phyloP scores from a whole-genome alignment of 495 filamentous ascomycete species.

The Letharia columbiana region DNA sequence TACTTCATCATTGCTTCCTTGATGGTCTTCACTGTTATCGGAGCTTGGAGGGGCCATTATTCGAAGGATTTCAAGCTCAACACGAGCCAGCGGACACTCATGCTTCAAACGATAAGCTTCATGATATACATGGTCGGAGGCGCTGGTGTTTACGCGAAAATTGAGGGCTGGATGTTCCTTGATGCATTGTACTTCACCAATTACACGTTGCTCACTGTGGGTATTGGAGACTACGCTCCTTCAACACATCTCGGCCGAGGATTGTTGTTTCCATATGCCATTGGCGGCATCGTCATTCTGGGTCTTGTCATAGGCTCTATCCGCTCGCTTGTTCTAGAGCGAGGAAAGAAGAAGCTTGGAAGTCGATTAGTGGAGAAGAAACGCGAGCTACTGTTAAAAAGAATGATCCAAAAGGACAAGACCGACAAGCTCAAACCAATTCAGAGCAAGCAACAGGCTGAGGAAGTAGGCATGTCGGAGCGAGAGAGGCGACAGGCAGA shows the following conservation, averaged over 20 bases:
- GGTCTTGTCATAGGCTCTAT: slow-evolving; percentile 83
- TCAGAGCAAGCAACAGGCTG: slow-evolving; percentile 25
- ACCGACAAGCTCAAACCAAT: slow-evolving; percentile 45
- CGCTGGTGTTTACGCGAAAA: slow-evolving; percentile 56
- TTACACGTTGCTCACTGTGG: slow-evolving; percentile 77
- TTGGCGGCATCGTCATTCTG: slow-evolving; percentile 71
- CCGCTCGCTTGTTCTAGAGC: slow-evolving; percentile 67
- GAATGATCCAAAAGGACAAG: slow-evolving; percentile 40
- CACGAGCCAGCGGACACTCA: slow-evolving; percentile 67
- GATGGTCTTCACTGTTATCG: slow-evolving; percentile 60
- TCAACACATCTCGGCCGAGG: slow-evolving; percentile 53
- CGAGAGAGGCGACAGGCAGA: slow-evolving; percentile 57
- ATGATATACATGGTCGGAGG: slow-evolving; percentile 67
- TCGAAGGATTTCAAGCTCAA: slow-evolving; percentile 63
- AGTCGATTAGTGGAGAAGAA: slow-evolving; percentile 65
- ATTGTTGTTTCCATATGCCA: slow-evolving; percentile 69
- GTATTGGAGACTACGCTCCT: slow-evolving; percentile 63
- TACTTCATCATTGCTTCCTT: slow-evolving; percentile 69
- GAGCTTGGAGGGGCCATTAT: slow-evolving; percentile 56
- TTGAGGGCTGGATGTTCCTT: slow-evolving; percentile 73
- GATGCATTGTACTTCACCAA: slow-evolving; percentile 80
- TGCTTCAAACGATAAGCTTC: slow-evolving; percentile 80
- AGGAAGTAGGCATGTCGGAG: slow-evolving; percentile 32
- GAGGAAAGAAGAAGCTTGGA: slow-evolving; percentile 60
- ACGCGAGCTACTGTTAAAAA: slow-evolving; percentile 46